Evolutionary conservation across 2,329 filamentous ascomycete species (phyloP).

Genomic region (Knufia fluminis): DNA sequence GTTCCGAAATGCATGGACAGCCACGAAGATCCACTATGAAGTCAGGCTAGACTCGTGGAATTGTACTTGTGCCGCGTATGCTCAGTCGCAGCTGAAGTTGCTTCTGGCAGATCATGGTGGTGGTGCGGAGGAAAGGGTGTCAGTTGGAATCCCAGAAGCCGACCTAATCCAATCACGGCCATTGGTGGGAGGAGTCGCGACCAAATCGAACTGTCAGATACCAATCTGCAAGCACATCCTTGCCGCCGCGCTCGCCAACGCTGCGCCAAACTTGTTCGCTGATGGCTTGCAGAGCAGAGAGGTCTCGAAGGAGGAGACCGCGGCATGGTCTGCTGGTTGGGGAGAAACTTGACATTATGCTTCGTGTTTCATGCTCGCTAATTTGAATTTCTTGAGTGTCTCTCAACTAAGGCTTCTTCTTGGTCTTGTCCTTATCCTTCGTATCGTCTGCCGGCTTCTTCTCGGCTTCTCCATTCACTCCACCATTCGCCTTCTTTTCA

Average conservation of each 20-base stretch:
- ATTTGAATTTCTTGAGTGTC: background rate
- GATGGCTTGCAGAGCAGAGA: constrained; percentile 45
- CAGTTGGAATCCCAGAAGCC: background rate
- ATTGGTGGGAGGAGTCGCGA: constrained; percentile 31
- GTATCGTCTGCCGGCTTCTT: constrained; percentile 44
- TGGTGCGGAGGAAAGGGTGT: background rate
- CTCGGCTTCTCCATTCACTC: constrained; percentile 49
- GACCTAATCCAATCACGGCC: background rate
- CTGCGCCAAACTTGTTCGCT: constrained; percentile 51
- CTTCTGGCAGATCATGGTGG: constrained; percentile 4
- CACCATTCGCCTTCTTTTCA: constrained; percentile 46
- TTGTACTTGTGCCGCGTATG: constrained; percentile 80
- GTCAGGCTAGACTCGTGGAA: constrained; percentile 72
- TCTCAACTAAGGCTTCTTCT: constrained; percentile 45
- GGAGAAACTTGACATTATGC: constrained; percentile 20
- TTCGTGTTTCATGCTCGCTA: constrained; percentile 14
- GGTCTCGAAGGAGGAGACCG: constrained; percentile 58
- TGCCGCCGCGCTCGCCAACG: constrained; percentile 66
- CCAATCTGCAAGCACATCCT: constrained; percentile 80
- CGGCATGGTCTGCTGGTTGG: constrained; percentile 54
- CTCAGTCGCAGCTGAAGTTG: constrained; percentile 43
- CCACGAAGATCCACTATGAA: constrained; percentile 46
- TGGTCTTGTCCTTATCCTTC: constrained; percentile 36
- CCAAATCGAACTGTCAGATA: constrained; percentile 28
- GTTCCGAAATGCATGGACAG: constrained; percentile 10